Evolutionary conservation across 2,329 filamentous ascomycete species (phyloP), one percentile per base, ranked within the genome.

Genomic region (Xylariaceae sp.): DNA sequence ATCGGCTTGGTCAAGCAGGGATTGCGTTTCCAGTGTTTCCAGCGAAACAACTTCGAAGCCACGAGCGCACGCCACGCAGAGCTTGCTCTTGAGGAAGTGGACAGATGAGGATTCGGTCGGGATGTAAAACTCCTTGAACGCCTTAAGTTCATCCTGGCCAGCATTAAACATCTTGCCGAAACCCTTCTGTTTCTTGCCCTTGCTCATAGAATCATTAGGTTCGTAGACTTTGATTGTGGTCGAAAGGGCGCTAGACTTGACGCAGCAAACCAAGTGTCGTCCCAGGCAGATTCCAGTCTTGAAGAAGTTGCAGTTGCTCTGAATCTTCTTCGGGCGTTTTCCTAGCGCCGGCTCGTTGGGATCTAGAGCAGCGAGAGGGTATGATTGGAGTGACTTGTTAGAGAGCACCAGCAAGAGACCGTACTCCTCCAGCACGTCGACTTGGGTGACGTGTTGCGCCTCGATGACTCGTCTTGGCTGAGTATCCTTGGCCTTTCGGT

Each of bases 151-250:
- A 74, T 99, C 94, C 73, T 97, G 92, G 7, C 92, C 91, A 55
- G 80, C 87, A 62, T 91, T 91, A 76, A 99, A 93, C 87, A 99
- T 96, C 77, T 95, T 96, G 66, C 90, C 88, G 61, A 99, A 87
- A 15, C 94, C 93, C 69, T 92, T 94, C 73, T 96, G 95, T 78
- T 95, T 97, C 79, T 94, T 95, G 60, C 90, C 90, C 78, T 92
- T 94, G 57, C 89, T 88, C 81, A 96, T 88, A 63, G 91, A 89
- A 72, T 97, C 94, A 76, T 96, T 96, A 0, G 94, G 94, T 76
- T 99, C 93, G 75, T 91, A 97, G n/a, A 97, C 94, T 76, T 97
- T 97, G 79, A 99, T 96, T 1, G 93, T 97, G 11, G 91, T 96
- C 55, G 91, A 96, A 37, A 97, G 79, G 2, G 92, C 90, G 15